A percentile compares a stretch with the other conserved stretches of the same genome.
These are phyloP conservation scores for Mortierella sp. DNA, from an alignment of 371 early-diverging fungal genomes.

Conservation along the genomic window DNA sequence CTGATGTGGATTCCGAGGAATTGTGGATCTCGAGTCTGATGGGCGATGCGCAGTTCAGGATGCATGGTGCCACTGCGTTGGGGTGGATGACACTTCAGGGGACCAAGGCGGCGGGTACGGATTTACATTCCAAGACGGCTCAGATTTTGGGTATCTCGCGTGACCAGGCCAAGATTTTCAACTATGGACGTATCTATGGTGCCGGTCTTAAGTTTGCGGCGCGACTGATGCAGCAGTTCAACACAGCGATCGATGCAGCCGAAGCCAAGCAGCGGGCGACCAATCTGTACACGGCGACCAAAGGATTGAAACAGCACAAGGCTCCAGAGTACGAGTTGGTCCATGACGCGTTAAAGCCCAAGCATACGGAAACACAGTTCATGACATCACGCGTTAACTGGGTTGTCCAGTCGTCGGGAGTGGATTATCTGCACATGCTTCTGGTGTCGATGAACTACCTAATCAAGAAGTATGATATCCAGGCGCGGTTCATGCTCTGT, in stretches of 20 bases:
- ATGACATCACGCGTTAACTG: slow-evolving; percentile 96
- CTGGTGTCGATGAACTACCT: slow-evolving; percentile 93
- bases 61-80: slow-evolving; percentile 94
- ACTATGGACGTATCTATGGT: slow-evolving; percentile 97
- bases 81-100: slow-evolving; percentile 99
- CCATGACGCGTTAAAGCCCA: slow-evolving; percentile 76
- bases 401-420: slow-evolving; percentile 99
- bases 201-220: slow-evolving; percentile 92
- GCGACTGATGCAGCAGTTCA: slow-evolving; percentile 85
- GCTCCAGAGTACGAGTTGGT: slow-evolving; percentile 38
- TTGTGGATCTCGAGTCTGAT: slow-evolving; percentile 97
- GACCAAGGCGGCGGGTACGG: slow-evolving; percentile 90
- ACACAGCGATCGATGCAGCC: slow-evolving; percentile 75
- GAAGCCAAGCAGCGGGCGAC: slow-evolving; percentile 79
- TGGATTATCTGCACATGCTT: slow-evolving; percentile 98
- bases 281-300: slow-evolving; percentile 86
- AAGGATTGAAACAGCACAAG: slow-evolving; percentile 77
- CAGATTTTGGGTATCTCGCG: slow-evolving; percentile 89
- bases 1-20: slow-evolving; percentile 98
- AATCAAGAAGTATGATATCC: slow-evolving; percentile 80
- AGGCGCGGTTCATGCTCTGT: slow-evolving; percentile 91
- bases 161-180: slow-evolving; percentile 96
- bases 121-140: slow-evolving; percentile 96
- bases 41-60: slow-evolving; percentile 95
- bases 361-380: slow-evolving; percentile 76